Percentiles rank a stretch among this genome's conserved stretches.
Conservation (phyloP, 192 early-diverging fungal genomes). For the Globomyces pollinis-pini region DNA sequence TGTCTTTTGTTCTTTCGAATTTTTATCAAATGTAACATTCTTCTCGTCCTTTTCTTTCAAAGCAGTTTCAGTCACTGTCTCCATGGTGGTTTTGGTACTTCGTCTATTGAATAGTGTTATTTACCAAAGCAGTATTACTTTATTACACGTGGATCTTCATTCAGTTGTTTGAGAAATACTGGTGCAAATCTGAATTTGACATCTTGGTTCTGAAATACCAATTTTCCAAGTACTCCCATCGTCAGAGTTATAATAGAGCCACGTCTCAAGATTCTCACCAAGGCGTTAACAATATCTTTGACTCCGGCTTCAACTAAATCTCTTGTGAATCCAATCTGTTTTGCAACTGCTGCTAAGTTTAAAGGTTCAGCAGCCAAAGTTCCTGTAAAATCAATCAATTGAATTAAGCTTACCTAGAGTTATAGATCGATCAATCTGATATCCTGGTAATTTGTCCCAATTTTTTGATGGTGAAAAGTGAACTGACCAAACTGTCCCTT, state of each 20-base stretch:
- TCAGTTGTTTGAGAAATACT: background rate
- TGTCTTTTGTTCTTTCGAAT: background rate
- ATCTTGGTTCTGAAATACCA: conserved; percentile 29
- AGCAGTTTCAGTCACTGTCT: background rate
- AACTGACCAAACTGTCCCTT: conserved; percentile 7
- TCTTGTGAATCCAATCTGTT: conserved; percentile 19
- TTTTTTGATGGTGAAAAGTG: conserved; percentile 27
- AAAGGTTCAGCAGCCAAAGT: conserved; percentile 24
- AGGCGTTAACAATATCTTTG: conserved; percentile 38
- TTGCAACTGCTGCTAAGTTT: conserved; percentile 32
- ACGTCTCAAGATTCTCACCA: conserved; percentile 25
- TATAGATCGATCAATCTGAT: conserved; percentile 8
- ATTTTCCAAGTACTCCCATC: conserved; percentile 25
- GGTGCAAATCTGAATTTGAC: conserved; percentile 24
- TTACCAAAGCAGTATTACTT: conserved; percentile 1
- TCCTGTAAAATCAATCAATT: conserved; percentile 6
- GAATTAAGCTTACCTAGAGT: background rate
- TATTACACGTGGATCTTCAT: background rate
- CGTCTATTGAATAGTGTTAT: conserved; percentile 2
- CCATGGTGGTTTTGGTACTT: conserved; percentile 1
- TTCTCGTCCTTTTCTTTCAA: background rate
- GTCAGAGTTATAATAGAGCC: conserved; percentile 20
- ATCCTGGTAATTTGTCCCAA: conserved; percentile 41
- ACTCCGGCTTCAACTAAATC: conserved; percentile 39
- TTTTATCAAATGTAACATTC: background rate